phyloP scores from a whole-genome alignment of 805 yeast species.

The Priceomyces melissophilus region DNA sequence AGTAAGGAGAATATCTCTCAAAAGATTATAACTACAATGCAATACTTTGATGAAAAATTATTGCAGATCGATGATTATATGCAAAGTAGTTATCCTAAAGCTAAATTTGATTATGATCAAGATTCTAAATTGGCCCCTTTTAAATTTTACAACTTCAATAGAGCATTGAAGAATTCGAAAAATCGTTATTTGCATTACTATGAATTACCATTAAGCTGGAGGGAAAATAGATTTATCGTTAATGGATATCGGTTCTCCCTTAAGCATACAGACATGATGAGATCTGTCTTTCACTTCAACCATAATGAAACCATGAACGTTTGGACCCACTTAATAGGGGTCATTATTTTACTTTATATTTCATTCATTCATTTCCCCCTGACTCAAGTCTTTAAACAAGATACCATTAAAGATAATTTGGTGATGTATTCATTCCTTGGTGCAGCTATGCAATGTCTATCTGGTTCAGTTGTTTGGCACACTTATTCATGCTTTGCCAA shows the following conservation, averaged over 20 bases:
- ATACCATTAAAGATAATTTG: conserved; percentile 42
- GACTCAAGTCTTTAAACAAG: conserved; percentile 44
- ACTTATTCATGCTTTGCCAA: conserved; percentile 79
- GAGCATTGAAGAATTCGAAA: conserved; percentile 30
- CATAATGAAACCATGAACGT: conserved; percentile 93
- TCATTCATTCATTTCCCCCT: conserved; percentile 61
- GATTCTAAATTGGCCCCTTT: conserved; percentile 31
- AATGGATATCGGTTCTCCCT: conserved; percentile 82
- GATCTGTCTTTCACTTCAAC: conserved; percentile 52
- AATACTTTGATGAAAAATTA: conserved; percentile 40
- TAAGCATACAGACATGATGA: conserved; percentile 55
- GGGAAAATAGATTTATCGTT: conserved; percentile 83
- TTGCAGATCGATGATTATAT: conserved; percentile 36
- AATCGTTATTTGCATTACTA: conserved; percentile 65
- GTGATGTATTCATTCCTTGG: conserved; percentile 61
- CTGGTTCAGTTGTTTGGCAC: conserved; percentile 86
- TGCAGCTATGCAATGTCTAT: conserved; percentile 73
- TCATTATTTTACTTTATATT: conserved; percentile 53
- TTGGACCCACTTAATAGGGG: conserved; percentile 87
- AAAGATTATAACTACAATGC: conserved; percentile 40
- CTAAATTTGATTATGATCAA: conserved; percentile 23
- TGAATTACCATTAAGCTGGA: conserved; percentile 89
- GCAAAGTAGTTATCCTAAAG: conserved; percentile 28
- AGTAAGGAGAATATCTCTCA: conserved; percentile 28
- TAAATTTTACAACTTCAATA: conserved; percentile 38